Percentiles rank a stretch among this genome's conserved stretches.
phyloP scores from a whole-genome alignment of 129 eudicot species.

The Scalesia atractyloides region DNA sequence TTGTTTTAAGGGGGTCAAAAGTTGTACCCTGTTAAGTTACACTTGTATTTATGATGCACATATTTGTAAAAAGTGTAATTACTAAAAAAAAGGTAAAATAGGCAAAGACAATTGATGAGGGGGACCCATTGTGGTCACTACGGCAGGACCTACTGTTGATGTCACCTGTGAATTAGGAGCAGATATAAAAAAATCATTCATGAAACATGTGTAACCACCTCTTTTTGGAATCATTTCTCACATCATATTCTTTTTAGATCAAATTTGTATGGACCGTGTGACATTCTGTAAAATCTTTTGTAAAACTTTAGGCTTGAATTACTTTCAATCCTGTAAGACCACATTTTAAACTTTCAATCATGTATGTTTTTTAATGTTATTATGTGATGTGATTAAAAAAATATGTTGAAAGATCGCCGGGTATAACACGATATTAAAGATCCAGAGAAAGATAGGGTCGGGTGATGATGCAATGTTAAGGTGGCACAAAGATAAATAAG shows the following conservation, averaged over 20 bases:
- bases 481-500: too few relatives aligned
- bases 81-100: background rate
- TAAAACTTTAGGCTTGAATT: constrained; percentile 1
- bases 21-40: constrained; percentile 23
- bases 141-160: constrained; percentile 19
- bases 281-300: background rate
- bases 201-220: background rate
- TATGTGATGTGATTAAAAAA: too few relatives aligned
- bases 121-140: constrained; percentile 21
- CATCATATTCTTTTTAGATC: constrained; percentile 17
- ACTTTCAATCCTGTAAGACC: background rate
- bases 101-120: constrained; percentile 20
- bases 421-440: too few relatives aligned
- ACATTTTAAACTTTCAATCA: too few relatives aligned
- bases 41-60: constrained; percentile 10
- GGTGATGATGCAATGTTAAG: too few relatives aligned
- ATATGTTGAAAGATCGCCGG: too few relatives aligned
- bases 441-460: too few relatives aligned
- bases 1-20: constrained; percentile 21
- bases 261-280: constrained; percentile 26
- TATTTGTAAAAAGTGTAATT: constrained; percentile 30
- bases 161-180: constrained; percentile 25
- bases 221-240: constrained; percentile 18
- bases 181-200: constrained; percentile 13
- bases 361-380: too few relatives aligned